Evolutionary conservation across 257 asterid genomes (phyloP).

Genomic region (Haberlea rhodopensis): DNA sequence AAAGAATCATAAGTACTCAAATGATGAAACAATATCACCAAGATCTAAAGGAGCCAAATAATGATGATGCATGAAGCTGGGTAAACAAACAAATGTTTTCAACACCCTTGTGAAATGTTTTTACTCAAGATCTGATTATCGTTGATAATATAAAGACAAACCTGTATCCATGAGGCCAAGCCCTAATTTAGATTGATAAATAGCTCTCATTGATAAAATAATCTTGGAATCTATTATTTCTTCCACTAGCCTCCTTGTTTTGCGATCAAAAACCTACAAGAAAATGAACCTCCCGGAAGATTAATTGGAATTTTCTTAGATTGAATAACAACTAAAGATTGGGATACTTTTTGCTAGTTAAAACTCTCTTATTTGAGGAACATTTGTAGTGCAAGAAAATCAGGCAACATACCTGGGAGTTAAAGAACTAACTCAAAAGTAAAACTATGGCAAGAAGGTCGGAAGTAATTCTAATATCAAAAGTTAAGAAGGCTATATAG

Average conservation of each 20-base stretch:
- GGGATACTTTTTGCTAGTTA: slow-evolving; percentile 10
- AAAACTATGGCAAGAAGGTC: slow-evolving; percentile 7
- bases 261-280: slow-evolving; percentile 82
- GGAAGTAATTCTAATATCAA: not conserved
- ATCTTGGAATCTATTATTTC: slow-evolving; percentile 93
- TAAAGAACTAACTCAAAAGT: slow-evolving; percentile 3
- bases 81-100: slow-evolving; percentile 9
- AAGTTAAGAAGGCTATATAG: not conserved
- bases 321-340: slow-evolving; percentile 5
- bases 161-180: slow-evolving; percentile 96
- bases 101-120: slow-evolving; percentile 11
- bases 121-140: slow-evolving; percentile 19
- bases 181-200: slow-evolving; percentile 90
- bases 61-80: slow-evolving; percentile 16
- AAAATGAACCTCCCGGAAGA: slow-evolving; percentile 16
- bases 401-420: slow-evolving; percentile 15
- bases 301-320: slow-evolving; percentile 17
- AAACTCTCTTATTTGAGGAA: slow-evolving; percentile 5
- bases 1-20: not conserved
- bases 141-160: slow-evolving; percentile 29
- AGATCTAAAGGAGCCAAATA: slow-evolving; percentile 6
- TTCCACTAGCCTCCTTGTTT: slow-evolving; percentile 85
- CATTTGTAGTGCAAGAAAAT: slow-evolving; percentile 17
- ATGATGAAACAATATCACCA: slow-evolving; percentile 10
- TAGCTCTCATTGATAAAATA: slow-evolving; percentile 90